phyloP scores from a whole-genome alignment of 345 rosid genomes.

The Litchi chinensis region DNA sequence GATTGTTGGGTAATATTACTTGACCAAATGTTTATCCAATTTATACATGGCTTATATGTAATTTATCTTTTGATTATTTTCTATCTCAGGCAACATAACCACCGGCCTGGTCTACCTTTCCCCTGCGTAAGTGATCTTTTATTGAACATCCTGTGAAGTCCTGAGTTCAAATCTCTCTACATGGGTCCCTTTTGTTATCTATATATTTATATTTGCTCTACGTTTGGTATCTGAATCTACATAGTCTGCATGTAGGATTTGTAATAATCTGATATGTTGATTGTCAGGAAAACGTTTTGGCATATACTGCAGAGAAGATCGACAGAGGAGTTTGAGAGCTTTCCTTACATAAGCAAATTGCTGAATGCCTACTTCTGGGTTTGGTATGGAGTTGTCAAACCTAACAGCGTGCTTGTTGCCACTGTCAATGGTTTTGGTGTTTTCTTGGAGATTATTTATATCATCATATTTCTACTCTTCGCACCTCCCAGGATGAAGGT shows the following conservation, averaged over 20 bases:
- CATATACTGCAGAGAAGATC: constrained; percentile 60
- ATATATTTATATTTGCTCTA: too few species aligned
- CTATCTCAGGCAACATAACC: constrained; percentile 66
- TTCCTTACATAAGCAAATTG: constrained; percentile 65
- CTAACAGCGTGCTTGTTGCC: constrained; percentile 66
- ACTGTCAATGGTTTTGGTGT: constrained; percentile 81
- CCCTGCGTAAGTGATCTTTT: constrained; percentile 52
- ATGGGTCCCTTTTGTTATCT: background rate
- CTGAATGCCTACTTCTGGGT: constrained; percentile 71
- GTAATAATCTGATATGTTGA: too few species aligned
- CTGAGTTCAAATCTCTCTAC: background rate
- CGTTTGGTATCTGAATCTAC: background rate
- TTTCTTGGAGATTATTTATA: constrained; percentile 50
- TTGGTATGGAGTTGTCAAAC: constrained; percentile 74
- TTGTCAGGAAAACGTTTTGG: constrained; percentile 68
- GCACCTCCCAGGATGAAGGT: constrained; percentile 61
- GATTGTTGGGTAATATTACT: constrained; percentile 40
- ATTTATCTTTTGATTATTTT: background rate
- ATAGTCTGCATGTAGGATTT: too few species aligned
- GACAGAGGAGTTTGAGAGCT: constrained; percentile 75
- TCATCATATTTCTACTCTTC: constrained; percentile 57
- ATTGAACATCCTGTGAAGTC: background rate
- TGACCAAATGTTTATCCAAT: background rate
- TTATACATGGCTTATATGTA: background rate
- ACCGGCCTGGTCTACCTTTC: constrained; percentile 75